These are phyloP conservation scores for Auriscalpium microsporum DNA, from an alignment of 768 basidiomycete genomes.

Conservation along the genomic window DNA sequence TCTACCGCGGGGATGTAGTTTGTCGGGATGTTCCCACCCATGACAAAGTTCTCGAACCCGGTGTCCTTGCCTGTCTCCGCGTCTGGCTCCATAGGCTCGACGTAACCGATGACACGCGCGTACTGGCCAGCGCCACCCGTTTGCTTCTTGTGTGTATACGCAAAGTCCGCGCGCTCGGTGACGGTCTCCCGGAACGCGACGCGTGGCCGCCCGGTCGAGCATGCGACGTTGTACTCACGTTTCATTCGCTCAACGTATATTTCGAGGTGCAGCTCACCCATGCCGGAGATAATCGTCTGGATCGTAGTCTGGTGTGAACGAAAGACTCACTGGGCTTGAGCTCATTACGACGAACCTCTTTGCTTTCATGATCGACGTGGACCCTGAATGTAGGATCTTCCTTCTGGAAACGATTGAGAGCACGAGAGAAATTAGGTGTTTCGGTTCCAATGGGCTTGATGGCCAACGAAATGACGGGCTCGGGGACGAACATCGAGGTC, in stretches of 20 bases:
- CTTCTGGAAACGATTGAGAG: constrained; percentile 94
- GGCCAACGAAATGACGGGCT: constrained; percentile 94
- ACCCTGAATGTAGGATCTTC: constrained; percentile 99
- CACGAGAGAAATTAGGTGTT: constrained; percentile 93
- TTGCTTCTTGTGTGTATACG: constrained; percentile 96
- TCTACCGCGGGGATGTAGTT: constrained; percentile 93
- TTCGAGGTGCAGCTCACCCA: constrained; percentile 98
- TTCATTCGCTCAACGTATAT: constrained; percentile 99
- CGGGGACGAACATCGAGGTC: constrained; percentile 98
- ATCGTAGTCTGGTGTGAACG: background rate
- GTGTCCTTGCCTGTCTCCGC: constrained; percentile 73
- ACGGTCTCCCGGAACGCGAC: constrained; percentile 97
- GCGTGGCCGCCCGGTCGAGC: constrained; percentile 88
- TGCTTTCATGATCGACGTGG: constrained; percentile 87
- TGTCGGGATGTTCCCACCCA: constrained; percentile 87
- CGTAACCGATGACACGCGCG: constrained; percentile 81
- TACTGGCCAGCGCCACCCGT: constrained; percentile 96
- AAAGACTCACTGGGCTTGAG: background rate
- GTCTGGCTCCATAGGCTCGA: constrained; percentile 80
- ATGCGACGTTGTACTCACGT: constrained; percentile 92
- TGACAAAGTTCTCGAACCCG: constrained; percentile 79
- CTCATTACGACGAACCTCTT: constrained; percentile 53
- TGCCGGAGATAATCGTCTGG: constrained; percentile 97
- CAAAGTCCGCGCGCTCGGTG: constrained; percentile 72
- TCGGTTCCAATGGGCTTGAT: constrained; percentile 90